These are phyloP conservation scores for Chrysoporthe cubensis DNA, from an alignment of 2,329 filamentous ascomycete species.

Conservation along the genomic window DNA sequence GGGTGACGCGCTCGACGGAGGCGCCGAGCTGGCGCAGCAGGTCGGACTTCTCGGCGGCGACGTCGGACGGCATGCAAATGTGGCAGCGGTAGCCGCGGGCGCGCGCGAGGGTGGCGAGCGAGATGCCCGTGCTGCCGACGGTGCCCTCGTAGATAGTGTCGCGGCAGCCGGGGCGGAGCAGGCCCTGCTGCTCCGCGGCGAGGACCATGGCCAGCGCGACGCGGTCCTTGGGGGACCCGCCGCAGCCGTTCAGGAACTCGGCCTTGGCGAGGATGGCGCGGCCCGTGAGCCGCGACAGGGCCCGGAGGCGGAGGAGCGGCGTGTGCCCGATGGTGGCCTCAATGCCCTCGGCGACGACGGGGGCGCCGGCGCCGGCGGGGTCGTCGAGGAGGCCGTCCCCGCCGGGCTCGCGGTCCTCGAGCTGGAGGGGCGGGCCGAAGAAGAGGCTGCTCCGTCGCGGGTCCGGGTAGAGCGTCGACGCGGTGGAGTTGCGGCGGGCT, in stretches of 20 bases:
- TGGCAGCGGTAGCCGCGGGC: constrained; percentile 89
- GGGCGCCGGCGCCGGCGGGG: constrained; percentile 30
- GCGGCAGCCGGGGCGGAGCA: constrained; percentile 77
- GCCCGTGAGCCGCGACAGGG: constrained; percentile 83
- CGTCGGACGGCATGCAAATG: constrained; percentile 97
- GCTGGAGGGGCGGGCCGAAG: constrained; percentile 51
- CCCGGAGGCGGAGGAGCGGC: constrained; percentile 82
- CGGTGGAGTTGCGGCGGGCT: constrained; percentile 26
- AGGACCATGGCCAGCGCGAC: constrained; percentile 90
- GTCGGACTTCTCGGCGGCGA: constrained; percentile 85
- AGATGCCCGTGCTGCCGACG: constrained; percentile 94
- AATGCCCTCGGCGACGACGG: constrained; percentile 72
- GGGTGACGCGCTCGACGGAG: constrained; percentile 85
- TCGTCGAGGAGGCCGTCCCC: constrained; percentile 33
- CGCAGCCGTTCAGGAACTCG: constrained; percentile 94
- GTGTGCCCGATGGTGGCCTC: constrained; percentile 94
- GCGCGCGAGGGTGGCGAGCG: constrained; percentile 83
- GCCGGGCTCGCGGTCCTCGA: constrained; percentile 59
- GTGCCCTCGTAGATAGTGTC: constrained; percentile 98
- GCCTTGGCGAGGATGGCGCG: constrained; percentile 92
- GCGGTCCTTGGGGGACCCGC: constrained; percentile 91
- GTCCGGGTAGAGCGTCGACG: constrained; percentile 20
- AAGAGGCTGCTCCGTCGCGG: constrained; percentile 49
- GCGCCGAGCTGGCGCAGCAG: constrained; percentile 89
- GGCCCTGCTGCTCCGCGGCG: constrained; percentile 75